phyloP scores from a whole-genome alignment of 192 early-diverging fungal genomes.

The Coemansia sp. region DNA sequence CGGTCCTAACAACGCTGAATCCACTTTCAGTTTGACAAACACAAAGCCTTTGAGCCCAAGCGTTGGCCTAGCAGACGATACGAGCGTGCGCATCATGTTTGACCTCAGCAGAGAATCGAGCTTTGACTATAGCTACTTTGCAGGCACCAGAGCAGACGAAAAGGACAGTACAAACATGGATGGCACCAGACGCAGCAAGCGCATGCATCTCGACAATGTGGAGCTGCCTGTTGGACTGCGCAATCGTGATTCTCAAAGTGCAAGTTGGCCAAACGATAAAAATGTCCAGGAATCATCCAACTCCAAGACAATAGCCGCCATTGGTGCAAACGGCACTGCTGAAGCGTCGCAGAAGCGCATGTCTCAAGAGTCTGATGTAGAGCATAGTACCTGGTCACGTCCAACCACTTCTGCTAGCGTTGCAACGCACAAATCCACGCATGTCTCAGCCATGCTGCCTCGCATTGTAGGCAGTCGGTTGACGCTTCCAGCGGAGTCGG shows the following conservation, averaged over 20 bases:
- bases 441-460: constrained; percentile 47
- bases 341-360: neutral
- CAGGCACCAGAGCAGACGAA: constrained; percentile 5
- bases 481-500: constrained; percentile 37
- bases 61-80: constrained; percentile 11
- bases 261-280: neutral
- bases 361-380: constrained; percentile 1
- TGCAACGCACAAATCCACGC: constrained; percentile 25
- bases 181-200: constrained; percentile 19
- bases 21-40: constrained; percentile 10
- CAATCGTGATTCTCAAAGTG: constrained; percentile 18
- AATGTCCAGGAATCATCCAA: neutral
- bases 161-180: neutral
- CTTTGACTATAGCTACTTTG: constrained; percentile 18
- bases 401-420: constrained; percentile 36
- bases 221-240: constrained; percentile 40
- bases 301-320: neutral
- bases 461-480: constrained; percentile 48
- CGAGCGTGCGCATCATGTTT: constrained; percentile 31
- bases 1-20: neutral
- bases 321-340: neutral
- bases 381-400: constrained; percentile 32
- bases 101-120: constrained; percentile 34
- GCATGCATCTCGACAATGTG: constrained; percentile 43
- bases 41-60: constrained; percentile 13